A percentile compares a stretch with the other conserved stretches of the same genome.
phyloP scores from a whole-genome alignment of 345 rosid species.

The Aethionema arabicum region DNA sequence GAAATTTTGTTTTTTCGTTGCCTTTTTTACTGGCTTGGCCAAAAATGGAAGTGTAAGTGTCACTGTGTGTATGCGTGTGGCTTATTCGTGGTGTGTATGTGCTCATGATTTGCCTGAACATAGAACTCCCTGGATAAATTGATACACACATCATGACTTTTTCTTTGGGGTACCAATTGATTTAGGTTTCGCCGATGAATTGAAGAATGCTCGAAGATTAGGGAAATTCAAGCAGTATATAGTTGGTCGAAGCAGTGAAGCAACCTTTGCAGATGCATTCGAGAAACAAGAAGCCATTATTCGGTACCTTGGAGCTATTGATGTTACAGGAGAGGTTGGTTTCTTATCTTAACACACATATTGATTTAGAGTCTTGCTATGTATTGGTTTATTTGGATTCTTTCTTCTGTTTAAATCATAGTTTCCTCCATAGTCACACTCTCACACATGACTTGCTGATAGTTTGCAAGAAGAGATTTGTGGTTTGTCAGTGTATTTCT shows the following conservation, averaged over 20 bases:
- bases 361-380: constrained; percentile 1
- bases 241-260: constrained; percentile 84
- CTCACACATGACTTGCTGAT: neutral
- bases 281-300: constrained; percentile 81
- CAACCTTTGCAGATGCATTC: constrained; percentile 74
- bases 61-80: neutral
- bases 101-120: neutral
- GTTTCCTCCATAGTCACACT: neutral
- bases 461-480: neutral
- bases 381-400: neutral
- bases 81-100: neutral
- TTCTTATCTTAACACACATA: constrained; percentile 3
- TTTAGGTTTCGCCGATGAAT: constrained; percentile 71
- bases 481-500: constrained; percentile 25
- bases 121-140: neutral
- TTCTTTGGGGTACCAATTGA: neutral
- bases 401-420: neutral
- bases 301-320: constrained; percentile 66
- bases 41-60: neutral
- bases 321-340: constrained; percentile 85
- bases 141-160: neutral
- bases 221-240: constrained; percentile 75
- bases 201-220: constrained; percentile 66
- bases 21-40: neutral
- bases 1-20: neutral